Percentiles rank a stretch among this genome's conserved stretches.
These are phyloP conservation scores for Aspergillus olivimuriae DNA, from an alignment of 495 filamentous ascomycete species.

Conservation along the genomic window DNA sequence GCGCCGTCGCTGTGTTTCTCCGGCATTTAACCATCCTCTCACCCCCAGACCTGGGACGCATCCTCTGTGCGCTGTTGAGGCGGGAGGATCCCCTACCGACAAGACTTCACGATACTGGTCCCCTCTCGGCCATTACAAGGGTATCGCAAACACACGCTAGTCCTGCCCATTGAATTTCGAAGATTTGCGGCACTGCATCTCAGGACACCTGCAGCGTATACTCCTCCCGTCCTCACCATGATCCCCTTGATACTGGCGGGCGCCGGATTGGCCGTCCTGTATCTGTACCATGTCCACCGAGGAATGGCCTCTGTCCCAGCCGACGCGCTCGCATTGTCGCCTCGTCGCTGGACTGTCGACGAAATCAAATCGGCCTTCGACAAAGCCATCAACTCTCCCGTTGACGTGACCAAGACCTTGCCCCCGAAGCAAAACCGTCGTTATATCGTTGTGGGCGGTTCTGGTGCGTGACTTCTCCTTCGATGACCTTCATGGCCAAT, in stretches of 20 bases:
- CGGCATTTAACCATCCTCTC: too few relatives aligned
- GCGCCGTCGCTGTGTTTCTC: too few relatives aligned
- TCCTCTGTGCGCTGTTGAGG: too few relatives aligned
- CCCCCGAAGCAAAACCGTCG: conserved; percentile 48
- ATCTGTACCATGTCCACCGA: conserved; percentile 46
- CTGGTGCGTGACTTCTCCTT: conserved; percentile 50
- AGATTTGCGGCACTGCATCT: too few relatives aligned
- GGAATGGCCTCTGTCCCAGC: conserved; percentile 44
- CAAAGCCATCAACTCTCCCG: conserved; percentile 34
- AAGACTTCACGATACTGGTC: too few relatives aligned
- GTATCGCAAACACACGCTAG: too few relatives aligned
- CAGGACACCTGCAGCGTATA: too few relatives aligned
- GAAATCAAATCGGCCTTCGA: conserved; percentile 44
- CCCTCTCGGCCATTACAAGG: too few relatives aligned
- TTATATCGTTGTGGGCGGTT: conserved; percentile 53
- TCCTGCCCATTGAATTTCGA: too few relatives aligned
- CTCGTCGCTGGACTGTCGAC: conserved; percentile 46
- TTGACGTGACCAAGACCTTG: conserved; percentile 42
- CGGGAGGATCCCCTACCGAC: too few relatives aligned
- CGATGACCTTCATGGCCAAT: too few relatives aligned
- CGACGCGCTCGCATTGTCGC: conserved; percentile 32
- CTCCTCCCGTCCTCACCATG: conserved; percentile 2
- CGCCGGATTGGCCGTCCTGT: conserved; percentile 29
- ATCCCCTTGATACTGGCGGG: conserved; percentile 8
- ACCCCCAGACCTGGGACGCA: too few relatives aligned